Base-by-base conservation (phyloP, 768 basidiomycete genomes). In the Mycena leptocephala region DNA sequence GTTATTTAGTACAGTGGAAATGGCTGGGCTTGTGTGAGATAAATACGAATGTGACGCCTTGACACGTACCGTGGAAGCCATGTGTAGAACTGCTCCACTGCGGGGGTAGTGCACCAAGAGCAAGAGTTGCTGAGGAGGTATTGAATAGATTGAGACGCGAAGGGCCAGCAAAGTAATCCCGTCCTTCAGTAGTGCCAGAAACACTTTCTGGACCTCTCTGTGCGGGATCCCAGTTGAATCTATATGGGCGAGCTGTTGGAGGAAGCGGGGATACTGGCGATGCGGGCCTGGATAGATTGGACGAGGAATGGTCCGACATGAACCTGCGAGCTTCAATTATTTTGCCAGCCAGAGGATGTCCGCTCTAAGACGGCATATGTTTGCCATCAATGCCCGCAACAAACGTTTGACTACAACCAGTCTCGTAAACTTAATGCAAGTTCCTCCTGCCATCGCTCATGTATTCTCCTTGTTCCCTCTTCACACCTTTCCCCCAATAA, bases 1-100 rank as follows among this genome's bases (percentile, higher is more conserved):
- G 80, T 95, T 97, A 80, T 97, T 97, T 65, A 98, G 90, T 32
- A 98, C 95, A 22, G 96, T 97, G 11, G 97, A 97, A 77, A 98
- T 97, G 46, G 97, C 97, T 98, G 83, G 18, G 68, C 46, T 46
- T 39, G 41, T 64, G 56, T 77, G 14, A 58, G 55, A 56, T 28
- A 22, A 48, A 51, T 20, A 39, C 30, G 53, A 75, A 32, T 65
- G 28, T 39, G 58, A 48, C 51, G 30, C 13, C 20, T 63, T 63
- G 22, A 64, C 33, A 84, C 91, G 71, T 83, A 95, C 96, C 96
- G 83, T 98, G 95, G 86, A 98, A 97, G 10, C 97, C 97, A 79
- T 96, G 94, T 56, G 90, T 92, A 20, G 94, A 87, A 82, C 95
- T 95, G 79, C 94, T 95, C 95, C 95, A 96, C 82, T 94, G 91